These are phyloP conservation scores for Diddensiella transvaalensis DNA, from an alignment of 805 yeast genomes.

Conservation along the genomic window DNA sequence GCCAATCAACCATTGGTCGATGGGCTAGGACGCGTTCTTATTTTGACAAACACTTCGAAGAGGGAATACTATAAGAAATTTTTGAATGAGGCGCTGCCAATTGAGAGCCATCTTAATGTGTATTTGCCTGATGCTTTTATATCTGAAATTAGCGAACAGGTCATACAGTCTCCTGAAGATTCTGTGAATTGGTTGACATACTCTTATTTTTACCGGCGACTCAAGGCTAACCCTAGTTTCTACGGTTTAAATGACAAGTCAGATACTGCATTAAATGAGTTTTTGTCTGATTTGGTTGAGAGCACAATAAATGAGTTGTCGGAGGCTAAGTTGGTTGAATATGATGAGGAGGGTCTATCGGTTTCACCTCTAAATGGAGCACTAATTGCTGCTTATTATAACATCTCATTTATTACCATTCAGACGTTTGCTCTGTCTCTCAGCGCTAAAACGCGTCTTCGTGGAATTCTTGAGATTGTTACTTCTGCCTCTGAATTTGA, in stretches of 20 bases:
- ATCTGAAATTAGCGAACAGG: constrained; percentile 65
- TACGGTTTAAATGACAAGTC: constrained; percentile 72
- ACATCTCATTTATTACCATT: constrained; percentile 63
- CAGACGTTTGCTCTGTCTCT: constrained; percentile 52
- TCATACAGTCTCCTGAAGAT: constrained; percentile 68
- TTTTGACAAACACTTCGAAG: constrained; percentile 56
- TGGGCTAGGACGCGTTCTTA: constrained; percentile 40
- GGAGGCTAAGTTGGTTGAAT: constrained; percentile 56
- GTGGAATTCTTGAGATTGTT: constrained; percentile 59
- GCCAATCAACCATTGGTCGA: constrained; percentile 11
- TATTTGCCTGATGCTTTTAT: constrained; percentile 64
- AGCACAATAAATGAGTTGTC: constrained; percentile 57
- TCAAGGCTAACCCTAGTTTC: constrained; percentile 80
- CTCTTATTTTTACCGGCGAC: constrained; percentile 75
- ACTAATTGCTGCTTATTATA: constrained; percentile 70
- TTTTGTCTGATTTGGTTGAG: constrained; percentile 80
- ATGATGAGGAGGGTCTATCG: constrained; percentile 39
- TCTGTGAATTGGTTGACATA: constrained; percentile 89
- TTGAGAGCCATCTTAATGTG: constrained; percentile 69
- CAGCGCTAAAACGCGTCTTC: constrained; percentile 52
- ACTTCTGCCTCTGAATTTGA: constrained; percentile 74
- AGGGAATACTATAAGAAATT: constrained; percentile 67
- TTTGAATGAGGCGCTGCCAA: constrained; percentile 69
- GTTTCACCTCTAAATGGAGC: constrained; percentile 66
- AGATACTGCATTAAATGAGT: constrained; percentile 71